These are phyloP conservation scores for Pseudogymnoascus sp. DNA, from an alignment of 2,329 filamentous ascomycete species.

Conservation along the genomic window DNA sequence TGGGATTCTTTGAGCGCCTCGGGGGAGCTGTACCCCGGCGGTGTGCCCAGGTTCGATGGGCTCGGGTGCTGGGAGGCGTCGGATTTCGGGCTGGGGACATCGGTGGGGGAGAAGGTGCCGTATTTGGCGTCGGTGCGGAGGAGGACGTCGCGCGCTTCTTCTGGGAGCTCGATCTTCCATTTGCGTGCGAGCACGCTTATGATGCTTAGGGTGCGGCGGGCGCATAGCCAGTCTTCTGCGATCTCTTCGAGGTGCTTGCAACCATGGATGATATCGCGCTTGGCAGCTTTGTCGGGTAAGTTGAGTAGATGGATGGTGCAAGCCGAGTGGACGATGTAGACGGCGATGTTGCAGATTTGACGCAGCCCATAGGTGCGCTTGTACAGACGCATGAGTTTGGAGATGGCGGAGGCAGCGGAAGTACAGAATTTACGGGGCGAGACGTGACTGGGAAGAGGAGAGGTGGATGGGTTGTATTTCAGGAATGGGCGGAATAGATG, in stretches of 20 bases:
- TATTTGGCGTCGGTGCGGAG: constrained; percentile 72
- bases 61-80: neutral
- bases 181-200: constrained; percentile 79
- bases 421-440: constrained; percentile 88
- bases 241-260: constrained; percentile 92
- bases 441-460: constrained; percentile 77
- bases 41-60: neutral
- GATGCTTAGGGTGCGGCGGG: constrained; percentile 76
- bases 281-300: constrained; percentile 83
- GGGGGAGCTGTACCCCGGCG: neutral
- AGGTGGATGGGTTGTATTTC: constrained; percentile 75
- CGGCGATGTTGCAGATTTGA: constrained; percentile 92
- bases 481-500: constrained; percentile 93
- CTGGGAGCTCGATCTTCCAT: constrained; percentile 81
- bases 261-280: constrained; percentile 82
- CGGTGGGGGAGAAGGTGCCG: constrained; percentile 52
- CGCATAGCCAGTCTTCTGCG: constrained; percentile 88
- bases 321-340: constrained; percentile 91
- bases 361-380: constrained; percentile 85
- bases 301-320: constrained; percentile 94
- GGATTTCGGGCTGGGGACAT: constrained; percentile 28
- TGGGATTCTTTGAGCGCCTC: neutral
- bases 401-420: constrained; percentile 80
- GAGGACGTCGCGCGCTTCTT: constrained; percentile 73
- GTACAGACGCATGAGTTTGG: constrained; percentile 89